Percentiles rank a stretch among this genome's conserved stretches.
These are phyloP conservation scores for Oxyria digyna DNA, from an alignment of 148 eudicot species.

Conservation along the genomic window DNA sequence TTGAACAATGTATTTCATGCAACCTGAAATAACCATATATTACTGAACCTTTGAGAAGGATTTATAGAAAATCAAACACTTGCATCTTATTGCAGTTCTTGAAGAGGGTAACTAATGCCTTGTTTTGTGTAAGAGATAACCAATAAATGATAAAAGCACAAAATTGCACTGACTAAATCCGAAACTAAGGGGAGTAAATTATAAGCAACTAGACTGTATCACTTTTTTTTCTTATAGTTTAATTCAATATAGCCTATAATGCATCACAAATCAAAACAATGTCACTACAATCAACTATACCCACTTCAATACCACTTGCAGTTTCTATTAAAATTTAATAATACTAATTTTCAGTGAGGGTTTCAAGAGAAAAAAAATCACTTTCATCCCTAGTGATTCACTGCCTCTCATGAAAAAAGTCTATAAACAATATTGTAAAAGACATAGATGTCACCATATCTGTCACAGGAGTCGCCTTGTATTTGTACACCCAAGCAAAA, in stretches of 20 bases:
- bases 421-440: not conserved
- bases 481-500: not conserved
- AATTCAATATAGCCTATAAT: not conserved
- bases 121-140: not conserved
- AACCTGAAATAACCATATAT: slow-evolving; percentile 14
- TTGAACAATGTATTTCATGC: slow-evolving; percentile 79
- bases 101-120: not conserved
- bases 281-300: not conserved
- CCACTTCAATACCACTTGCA: not conserved
- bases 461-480: not conserved
- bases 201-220: not conserved
- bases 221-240: not conserved
- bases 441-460: not conserved
- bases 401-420: not conserved
- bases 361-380: no score
- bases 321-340: not conserved
- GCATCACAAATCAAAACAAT: not conserved
- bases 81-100: not conserved
- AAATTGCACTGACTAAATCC: not conserved
- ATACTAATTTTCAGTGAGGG: not conserved
- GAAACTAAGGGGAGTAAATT: not conserved
- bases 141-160: not conserved
- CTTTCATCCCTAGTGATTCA: not conserved
- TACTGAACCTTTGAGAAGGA: not conserved
- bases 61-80: not conserved